Percentiles rank a stretch among this genome's conserved stretches.
Evolutionary conservation across 441 rosid species (phyloP).

Genomic region (Biscutella laevigata): DNA sequence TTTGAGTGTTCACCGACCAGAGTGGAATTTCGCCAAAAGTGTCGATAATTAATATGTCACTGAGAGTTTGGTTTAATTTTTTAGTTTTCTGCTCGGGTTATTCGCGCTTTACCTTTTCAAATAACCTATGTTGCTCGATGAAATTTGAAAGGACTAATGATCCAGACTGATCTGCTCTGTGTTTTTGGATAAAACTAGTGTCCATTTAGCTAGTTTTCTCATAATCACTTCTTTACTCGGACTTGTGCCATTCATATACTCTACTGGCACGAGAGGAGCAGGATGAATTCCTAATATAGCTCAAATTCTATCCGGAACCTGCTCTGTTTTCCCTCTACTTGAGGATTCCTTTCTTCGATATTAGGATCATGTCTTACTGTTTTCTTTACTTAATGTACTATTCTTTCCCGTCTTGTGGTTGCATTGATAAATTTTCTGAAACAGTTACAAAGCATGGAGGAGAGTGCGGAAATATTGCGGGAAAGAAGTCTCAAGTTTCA

Average conservation of each 20-base stretch:
- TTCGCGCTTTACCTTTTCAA: background rate
- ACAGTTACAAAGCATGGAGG: slow-evolving; percentile 91
- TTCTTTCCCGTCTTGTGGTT: background rate
- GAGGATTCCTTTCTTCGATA: background rate
- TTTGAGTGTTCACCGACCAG: slow-evolving; percentile 10
- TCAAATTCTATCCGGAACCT: background rate
- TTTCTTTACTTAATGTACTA: background rate
- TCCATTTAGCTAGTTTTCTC: slow-evolving; percentile 2
- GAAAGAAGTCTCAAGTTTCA: slow-evolving; percentile 90
- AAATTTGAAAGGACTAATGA: slow-evolving; percentile 1
- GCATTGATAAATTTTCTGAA: slow-evolving; percentile 20
- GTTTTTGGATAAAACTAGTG: background rate
- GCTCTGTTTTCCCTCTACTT: slow-evolving; percentile 4
- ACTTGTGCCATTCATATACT: background rate
- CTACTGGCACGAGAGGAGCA: background rate
- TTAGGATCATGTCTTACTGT: background rate
- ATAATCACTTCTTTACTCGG: background rate
- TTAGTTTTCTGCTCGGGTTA: background rate
- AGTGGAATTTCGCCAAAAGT: background rate
- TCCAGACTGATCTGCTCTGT: slow-evolving; percentile 2
- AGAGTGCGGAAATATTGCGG: slow-evolving; percentile 71
- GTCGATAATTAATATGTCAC: background rate
- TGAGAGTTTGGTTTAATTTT: background rate
- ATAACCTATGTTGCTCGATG: background rate
- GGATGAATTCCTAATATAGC: background rate